Percentiles rank a stretch among this genome's conserved stretches.
phyloP scores from a whole-genome alignment of 148 eudicot species.

The Fagopyrum esculentum region DNA sequence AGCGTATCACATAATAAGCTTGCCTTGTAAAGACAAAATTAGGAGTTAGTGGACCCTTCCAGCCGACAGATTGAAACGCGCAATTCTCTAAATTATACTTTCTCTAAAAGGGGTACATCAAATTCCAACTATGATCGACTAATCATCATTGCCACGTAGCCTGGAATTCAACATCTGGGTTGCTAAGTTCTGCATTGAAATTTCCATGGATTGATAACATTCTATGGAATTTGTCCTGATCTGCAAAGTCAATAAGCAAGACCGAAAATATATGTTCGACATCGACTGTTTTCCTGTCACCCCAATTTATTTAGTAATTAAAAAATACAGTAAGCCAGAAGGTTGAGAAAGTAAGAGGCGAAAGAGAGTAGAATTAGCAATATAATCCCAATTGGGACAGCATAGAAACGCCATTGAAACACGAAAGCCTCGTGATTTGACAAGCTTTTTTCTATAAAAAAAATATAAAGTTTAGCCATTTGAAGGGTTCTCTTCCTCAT shows the following conservation, averaged over 20 bases:
- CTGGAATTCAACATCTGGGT: background rate
- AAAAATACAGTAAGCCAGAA: background rate
- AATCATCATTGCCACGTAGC: background rate
- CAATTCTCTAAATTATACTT: background rate
- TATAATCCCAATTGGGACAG: constrained; percentile 7
- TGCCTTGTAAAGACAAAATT: constrained; percentile 2
- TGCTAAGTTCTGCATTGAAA: background rate
- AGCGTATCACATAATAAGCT: background rate
- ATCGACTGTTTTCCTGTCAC: background rate
- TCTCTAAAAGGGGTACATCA: background rate
- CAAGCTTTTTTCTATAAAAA: background rate
- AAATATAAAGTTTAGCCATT: background rate
- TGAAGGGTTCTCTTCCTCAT: background rate
- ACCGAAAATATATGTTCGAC: background rate
- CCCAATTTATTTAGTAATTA: background rate
- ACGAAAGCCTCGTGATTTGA: background rate
- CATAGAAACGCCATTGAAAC: constrained; percentile 1
- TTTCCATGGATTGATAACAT: background rate
- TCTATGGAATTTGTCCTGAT: background rate
- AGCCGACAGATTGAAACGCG: constrained; percentile 7
- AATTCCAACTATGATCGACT: background rate
- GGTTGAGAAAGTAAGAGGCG: constrained; percentile 2
- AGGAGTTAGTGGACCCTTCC: constrained; percentile 1
- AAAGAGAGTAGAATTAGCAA: constrained; percentile 3
- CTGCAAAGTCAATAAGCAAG: background rate